Percentiles rank a stretch among this genome's conserved stretches.
phyloP scores from a whole-genome alignment of 441 rosid genomes.

The Mallotus repandus region DNA sequence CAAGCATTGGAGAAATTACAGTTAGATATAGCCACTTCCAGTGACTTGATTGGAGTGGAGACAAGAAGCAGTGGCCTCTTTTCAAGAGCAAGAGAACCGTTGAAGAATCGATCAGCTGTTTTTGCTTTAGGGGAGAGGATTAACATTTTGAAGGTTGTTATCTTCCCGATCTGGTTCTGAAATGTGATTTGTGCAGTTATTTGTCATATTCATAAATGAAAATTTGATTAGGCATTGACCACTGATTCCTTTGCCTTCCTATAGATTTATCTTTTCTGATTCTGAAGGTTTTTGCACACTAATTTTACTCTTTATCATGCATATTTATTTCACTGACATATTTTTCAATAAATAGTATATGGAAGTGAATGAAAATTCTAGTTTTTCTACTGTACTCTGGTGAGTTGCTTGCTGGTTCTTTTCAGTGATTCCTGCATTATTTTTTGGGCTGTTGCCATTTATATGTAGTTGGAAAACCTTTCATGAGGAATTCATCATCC shows the following conservation, averaged over 20 bases:
- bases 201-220: background rate
- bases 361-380: background rate
- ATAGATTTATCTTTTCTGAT: background rate
- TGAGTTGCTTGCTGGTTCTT: background rate
- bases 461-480: background rate
- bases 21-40: slow-evolving; percentile 91
- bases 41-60: slow-evolving; percentile 97
- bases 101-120: slow-evolving; percentile 94
- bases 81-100: slow-evolving; percentile 81
- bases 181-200: slow-evolving; percentile 5
- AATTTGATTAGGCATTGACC: slow-evolving; percentile 2
- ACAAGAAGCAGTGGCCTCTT: slow-evolving; percentile 85
- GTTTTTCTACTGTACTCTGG: background rate
- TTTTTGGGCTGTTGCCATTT: background rate
- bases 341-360: background rate
- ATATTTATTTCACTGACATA: background rate
- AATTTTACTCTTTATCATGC: background rate
- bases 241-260: background rate
- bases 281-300: background rate
- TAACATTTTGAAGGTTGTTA: slow-evolving; percentile 78
- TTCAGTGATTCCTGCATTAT: background rate
- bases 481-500: background rate
- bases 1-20: slow-evolving; percentile 96
- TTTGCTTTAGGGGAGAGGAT: slow-evolving; percentile 95
- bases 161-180: slow-evolving; percentile 10